Evolutionary conservation across 768 basidiomycete genomes (phyloP), one percentile per base, ranked within the genome.

Genomic region (Podaxis carcinomalis): DNA sequence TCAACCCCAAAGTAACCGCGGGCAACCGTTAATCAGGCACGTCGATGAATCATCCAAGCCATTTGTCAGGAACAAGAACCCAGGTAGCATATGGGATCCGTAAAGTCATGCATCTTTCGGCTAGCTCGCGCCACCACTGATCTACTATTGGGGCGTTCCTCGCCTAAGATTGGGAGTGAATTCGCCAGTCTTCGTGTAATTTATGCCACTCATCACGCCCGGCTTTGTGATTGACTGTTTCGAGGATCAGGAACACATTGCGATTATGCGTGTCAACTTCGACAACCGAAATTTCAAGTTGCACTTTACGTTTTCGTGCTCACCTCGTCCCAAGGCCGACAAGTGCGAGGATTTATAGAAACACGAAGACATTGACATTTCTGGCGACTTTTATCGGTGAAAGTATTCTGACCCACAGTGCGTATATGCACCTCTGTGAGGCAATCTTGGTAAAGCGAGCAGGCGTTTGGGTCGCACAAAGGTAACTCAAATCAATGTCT

Each of bases 61-160:
- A n/a, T 84, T 84, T 74, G 74, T 80, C 61, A 85, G 81, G 83
- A 83, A 82, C 11, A 76, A 80, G 67, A 83, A 84, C 66, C 81
- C 83, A 62, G 65, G 80, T 63, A 21, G 62, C 37, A 72, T 68
- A 40, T 69, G 68, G 67, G 62, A 62, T 61, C 58, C 65, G 66
- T 70, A 56, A 32, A 67, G 70, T 63, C 37, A 28, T 27, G 32
- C 37, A 32, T 39, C 27, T 11, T 14, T 40, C 11, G 54, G 23
- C 19, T 5, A 23, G 19, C 25, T 21, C 58, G 77, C 32, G 74
- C 69, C 42, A 76, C n/a, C 67, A 75, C 64, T 77, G 69, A 66
- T 72, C 72, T 40, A 74, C 71, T 59, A 75, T 76, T 58, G 70
- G 67, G 28, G 76, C 77, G 1, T 78, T 78, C 67, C 82, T 83